Evolutionary conservation across 495 filamentous ascomycete species (phyloP), one percentile per base, ranked within the genome.

Genomic region (Penicillium subrubescens): DNA sequence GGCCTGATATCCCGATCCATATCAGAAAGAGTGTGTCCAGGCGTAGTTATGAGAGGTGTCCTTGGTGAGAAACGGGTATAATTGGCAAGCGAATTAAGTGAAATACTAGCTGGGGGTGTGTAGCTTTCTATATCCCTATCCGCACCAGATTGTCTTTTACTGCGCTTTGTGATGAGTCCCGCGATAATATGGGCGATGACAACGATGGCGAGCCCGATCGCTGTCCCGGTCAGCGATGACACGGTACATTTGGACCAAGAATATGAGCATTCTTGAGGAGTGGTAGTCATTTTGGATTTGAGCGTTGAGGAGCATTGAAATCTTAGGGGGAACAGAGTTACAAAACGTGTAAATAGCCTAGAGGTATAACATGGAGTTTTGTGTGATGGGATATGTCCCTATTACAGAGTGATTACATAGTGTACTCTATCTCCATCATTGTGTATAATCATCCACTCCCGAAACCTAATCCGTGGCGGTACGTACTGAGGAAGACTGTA

Each of bases 151-250:
- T 52, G 48, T 52, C 48, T 29, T 23, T 25, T 31, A 52, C 48
- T 53, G 23, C 11, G 25, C 51, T 53, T 53, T 3, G 7, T 33
- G 51, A 53, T 33, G 17, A 29, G 51, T 19, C 51, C 27, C 27
- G 48, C 14, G 10, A 53, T 53, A 33, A 29, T 2, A 53, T 53
- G 6, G 25, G 12, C 51, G 4, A 33, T 8, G 27, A 53, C 8
- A 53, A 4, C 27, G 51, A 53, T 53, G 51, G 5, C 11, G 11
- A 53, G 51, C 11, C 51, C 25, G 51, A 53, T 53, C 6, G 14
- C 27, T 33, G n/a, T 17, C 51, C 51, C 51, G 51, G n/a, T 53
- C 27, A 53, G 27, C 51, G 51, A 53, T 33, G 51, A 53, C 27
- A 33, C 25, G 33, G 27, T 29, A 52, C 23, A 52, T 14, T 52